Evolutionary conservation across 345 rosid genomes (phyloP).

Genomic region (Salix udensis): DNA sequence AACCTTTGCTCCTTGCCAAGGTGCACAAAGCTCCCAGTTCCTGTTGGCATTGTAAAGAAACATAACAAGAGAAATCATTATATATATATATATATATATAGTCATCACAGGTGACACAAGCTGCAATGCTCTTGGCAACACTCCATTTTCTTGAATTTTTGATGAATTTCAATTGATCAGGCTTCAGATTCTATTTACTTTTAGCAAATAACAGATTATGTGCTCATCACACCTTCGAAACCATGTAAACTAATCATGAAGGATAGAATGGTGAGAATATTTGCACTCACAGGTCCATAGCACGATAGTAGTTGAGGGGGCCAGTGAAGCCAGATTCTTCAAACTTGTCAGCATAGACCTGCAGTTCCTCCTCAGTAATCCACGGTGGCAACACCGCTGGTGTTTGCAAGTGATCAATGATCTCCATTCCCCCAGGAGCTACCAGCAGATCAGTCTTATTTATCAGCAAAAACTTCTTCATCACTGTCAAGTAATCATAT

Average conservation of each 20-base stretch:
- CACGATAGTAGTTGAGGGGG: constrained; percentile 57
- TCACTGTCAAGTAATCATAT: constrained; percentile 51
- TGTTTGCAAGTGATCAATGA: constrained; percentile 52
- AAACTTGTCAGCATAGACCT: constrained; percentile 58
- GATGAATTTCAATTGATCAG: no score
- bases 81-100: no score
- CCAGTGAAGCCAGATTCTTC: constrained; percentile 62
- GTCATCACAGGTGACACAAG: neutral
- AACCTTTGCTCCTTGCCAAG: constrained; percentile 58
- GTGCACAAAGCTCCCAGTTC: constrained; percentile 60
- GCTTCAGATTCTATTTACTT: no score
- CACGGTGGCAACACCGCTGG: constrained; percentile 49
- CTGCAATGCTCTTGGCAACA: no score
- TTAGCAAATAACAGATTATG: no score
- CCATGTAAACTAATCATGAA: no score
- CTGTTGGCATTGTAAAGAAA: constrained; percentile 21
- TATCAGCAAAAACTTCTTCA: constrained; percentile 63
- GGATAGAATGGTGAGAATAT: no score
- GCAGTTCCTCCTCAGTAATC: constrained; percentile 63
- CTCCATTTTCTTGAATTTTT: neutral
- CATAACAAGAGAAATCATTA: no score
- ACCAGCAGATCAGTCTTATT: constrained; percentile 44
- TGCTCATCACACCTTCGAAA: no score
- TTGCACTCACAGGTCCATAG: constrained; percentile 47
- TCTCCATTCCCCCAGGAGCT: constrained; percentile 60